These are phyloP conservation scores for Suhomyces kilbournensis DNA, from an alignment of 805 yeast species.

Conservation along the genomic window DNA sequence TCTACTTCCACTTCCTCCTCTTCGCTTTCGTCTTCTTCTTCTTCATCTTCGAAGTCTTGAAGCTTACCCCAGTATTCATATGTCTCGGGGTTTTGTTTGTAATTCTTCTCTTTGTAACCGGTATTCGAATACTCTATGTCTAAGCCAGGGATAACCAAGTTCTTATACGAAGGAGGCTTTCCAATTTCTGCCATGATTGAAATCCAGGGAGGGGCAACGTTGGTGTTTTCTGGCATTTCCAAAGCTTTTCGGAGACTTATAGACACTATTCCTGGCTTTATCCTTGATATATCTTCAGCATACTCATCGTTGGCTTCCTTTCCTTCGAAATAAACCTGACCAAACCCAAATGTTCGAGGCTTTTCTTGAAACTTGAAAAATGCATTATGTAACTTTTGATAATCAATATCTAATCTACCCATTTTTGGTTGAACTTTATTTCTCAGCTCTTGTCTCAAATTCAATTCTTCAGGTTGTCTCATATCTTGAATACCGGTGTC, in stretches of 20 bases:
- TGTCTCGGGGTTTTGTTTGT: slow-evolving; percentile 5
- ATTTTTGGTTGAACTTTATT: slow-evolving; percentile 86
- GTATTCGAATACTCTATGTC: slow-evolving; percentile 34
- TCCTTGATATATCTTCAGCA: slow-evolving; percentile 29
- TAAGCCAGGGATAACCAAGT: slow-evolving; percentile 53
- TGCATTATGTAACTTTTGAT: slow-evolving; percentile 76
- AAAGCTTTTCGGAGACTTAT: slow-evolving; percentile 61
- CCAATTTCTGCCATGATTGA: slow-evolving; percentile 66
- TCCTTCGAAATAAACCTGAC: slow-evolving; percentile 80
- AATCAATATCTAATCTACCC: slow-evolving; percentile 84
- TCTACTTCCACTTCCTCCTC: slow-evolving; percentile 38
- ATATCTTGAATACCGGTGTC: slow-evolving; percentile 86
- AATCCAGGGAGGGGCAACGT: slow-evolving; percentile 76
- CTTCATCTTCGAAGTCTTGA: slow-evolving; percentile 48
- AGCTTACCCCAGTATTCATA: slow-evolving; percentile 34
- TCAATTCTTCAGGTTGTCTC: slow-evolving; percentile 60
- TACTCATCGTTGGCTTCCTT: slow-evolving; percentile 50
- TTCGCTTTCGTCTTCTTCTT: slow-evolving; percentile 48
- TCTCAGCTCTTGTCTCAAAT: slow-evolving; percentile 70
- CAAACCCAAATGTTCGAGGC: slow-evolving; percentile 66
- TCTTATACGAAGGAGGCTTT: slow-evolving; percentile 79
- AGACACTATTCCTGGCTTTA: slow-evolving; percentile 71
- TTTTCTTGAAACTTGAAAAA: slow-evolving; percentile 78
- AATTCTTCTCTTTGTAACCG: slow-evolving; percentile 27
- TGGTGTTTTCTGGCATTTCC: slow-evolving; percentile 52